Percentiles rank a stretch among this genome's conserved stretches.
phyloP scores from a whole-genome alignment of 345 rosid genomes.

The Citrus trifoliata region DNA sequence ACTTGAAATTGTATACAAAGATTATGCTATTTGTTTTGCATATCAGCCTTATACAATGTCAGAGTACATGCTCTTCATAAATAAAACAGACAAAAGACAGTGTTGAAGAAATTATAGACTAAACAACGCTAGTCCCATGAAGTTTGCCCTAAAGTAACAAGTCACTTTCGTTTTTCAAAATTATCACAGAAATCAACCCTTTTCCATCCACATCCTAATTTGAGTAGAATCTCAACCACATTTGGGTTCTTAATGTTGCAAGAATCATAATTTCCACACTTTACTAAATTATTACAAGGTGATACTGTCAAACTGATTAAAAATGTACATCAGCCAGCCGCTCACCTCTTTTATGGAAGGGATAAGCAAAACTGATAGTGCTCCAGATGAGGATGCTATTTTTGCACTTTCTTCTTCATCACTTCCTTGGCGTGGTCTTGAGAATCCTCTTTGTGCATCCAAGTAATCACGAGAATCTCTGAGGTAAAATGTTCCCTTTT shows the following conservation, averaged over 20 bases:
- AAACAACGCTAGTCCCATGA: too few relatives aligned
- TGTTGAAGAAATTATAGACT: neutral
- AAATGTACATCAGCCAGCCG: neutral
- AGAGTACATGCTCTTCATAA: neutral
- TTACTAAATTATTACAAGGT: neutral
- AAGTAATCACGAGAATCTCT: conserved; percentile 58
- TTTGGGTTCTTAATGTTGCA: neutral
- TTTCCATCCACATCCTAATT: neutral
- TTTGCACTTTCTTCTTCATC: conserved; percentile 72
- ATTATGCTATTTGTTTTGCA: neutral
- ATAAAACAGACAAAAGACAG: neutral
- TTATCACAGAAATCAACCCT: neutral
- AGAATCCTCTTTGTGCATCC: conserved; percentile 54
- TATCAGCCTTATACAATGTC: neutral
- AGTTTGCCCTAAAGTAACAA: neutral
- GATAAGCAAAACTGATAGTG: conserved; percentile 71
- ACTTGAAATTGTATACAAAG: neutral
- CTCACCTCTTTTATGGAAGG: conserved; percentile 93
- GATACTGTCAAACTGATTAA: conserved; percentile 1
- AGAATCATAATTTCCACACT: neutral
- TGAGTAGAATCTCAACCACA: neutral
- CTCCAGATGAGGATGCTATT: conserved; percentile 51
- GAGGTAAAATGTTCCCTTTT: conserved; percentile 18
- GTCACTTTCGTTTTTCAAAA: neutral
- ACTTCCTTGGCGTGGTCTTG: conserved; percentile 52